Evolutionary conservation across 2,329 filamentous ascomycete genomes (phyloP).

Genomic region (Alternaria triticimaculans): DNA sequence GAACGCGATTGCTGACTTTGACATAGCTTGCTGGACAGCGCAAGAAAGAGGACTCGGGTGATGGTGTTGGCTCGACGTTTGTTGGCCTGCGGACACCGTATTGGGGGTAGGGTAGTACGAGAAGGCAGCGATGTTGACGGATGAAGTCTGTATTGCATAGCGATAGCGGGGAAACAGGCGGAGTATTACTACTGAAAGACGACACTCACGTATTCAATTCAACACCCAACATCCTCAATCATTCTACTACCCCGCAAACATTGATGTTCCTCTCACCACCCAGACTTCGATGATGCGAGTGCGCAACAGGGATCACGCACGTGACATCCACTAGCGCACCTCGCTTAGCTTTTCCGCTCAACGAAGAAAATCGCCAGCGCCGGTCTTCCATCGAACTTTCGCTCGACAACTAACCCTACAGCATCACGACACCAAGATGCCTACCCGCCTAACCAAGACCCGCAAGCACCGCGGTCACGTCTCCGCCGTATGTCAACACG

Average conservation of each 20-base stretch:
- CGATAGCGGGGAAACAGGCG: slow-evolving; percentile 15
- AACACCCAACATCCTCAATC: not conserved
- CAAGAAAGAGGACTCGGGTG: slow-evolving; percentile 67
- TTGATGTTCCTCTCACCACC: not conserved
- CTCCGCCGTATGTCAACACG: slow-evolving; percentile 67
- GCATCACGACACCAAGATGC: slow-evolving; percentile 35
- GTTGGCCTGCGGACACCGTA: slow-evolving; percentile 50
- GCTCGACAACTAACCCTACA: slow-evolving; percentile 36
- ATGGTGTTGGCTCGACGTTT: slow-evolving; percentile 44
- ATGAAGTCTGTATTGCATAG: slow-evolving; percentile 37
- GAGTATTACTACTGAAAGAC: slow-evolving; percentile 11
- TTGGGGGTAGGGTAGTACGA: slow-evolving; percentile 38
- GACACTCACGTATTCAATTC: slow-evolving; percentile 9
- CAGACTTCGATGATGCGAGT: no score
- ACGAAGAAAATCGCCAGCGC: slow-evolving; percentile 9
- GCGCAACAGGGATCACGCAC: not conserved
- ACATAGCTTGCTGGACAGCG: slow-evolving; percentile 68
- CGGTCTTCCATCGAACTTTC: not conserved
- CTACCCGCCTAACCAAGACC: slow-evolving; percentile 43
- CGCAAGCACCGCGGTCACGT: slow-evolving; percentile 82
- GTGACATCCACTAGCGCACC: slow-evolving; percentile 9
- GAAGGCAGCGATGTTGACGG: slow-evolving; percentile 4
- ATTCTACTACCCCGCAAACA: no score
- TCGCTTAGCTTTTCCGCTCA: slow-evolving; percentile 26
- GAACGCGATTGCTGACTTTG: slow-evolving; percentile 12